Base-by-base conservation (phyloP, 148 eudicot species). In the Salicornia ramosissima region DNA sequence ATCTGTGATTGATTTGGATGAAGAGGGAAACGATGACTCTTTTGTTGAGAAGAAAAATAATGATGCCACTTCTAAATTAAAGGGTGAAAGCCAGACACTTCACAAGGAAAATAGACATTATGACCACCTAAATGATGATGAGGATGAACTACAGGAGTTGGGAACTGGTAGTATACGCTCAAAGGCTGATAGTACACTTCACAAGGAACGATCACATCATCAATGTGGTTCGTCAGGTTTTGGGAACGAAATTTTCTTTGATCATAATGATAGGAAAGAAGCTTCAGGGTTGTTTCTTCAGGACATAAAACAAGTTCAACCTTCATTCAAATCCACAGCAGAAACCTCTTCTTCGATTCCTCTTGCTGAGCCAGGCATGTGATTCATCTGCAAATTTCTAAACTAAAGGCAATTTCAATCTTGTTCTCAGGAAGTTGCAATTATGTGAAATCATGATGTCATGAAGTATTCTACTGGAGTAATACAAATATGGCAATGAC, bases 361-460 rank as follows among this genome's bases (percentile, higher is more conserved):
- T n/a, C 69, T 83, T 71, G 72, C 83, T 55, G 81, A 85, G 76
- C 84, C 92, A 80, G 98, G 98, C 84, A 85, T 45, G 67, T 71
- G 21, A 55, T 29, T 30, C n/a, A 65, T 39, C 56, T 55, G 28
- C 62, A 22, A 65, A 67, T 25, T 28, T 12, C 42, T 39, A 22
- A 9, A 55, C 16, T 26, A 16, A 18, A 43, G 6, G 55, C 30
- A 6, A 28, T 22, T 51, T 33, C 10, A 43, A 33, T 55, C 21
- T 53, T 21, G 21, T 36, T 28, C 46, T 25, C 15, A 15, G 49
- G 59, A 56, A 10, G 24, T 8, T 40, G 7, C 21, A 15, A 21
- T 10, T 6, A 10, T 43, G 26, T 18, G n/a, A 22, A 11, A 15
- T 72, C 53, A 64, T 40, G 51, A 16, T 42, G 22, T 13, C 14